Evolutionary conservation across 2,329 filamentous ascomycete species (phyloP), one percentile per base, ranked within the genome.

Genomic region (Exophiala sp.): DNA sequence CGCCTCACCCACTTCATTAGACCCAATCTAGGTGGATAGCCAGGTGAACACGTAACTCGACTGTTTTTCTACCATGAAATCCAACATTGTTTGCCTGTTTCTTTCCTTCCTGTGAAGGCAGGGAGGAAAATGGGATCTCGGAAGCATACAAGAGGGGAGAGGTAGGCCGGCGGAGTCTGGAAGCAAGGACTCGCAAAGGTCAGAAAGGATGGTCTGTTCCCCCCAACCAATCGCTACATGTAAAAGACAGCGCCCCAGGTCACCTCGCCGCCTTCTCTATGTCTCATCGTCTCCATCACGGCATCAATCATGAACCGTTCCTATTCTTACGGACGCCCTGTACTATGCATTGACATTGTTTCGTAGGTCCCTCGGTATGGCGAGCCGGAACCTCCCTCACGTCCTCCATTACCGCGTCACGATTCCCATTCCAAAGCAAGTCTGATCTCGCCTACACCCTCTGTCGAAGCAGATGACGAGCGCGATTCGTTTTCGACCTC

Each of bases 401-500:
- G 55, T 38, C 57, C 56, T 21, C 29, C 48, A 23, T 22, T 56
- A 13, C 51, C 43, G 24, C 53, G 53, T 23, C 43, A 54, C 46
- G 24, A 43, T 50, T 55, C 56, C 30, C 38, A 54, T 19, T 78
- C 79, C 52, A 82, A 80, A 65, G 70, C 68, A 39, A 82, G 80
- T 2, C 71, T 76, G 55, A 72, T 68, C 57, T 84, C 80, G 29
- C 76, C 68, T 7, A 69, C 80, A 4, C 82, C 81, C 9, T 78
- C 78, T 19, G 82, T 83, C 57, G 80, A 84, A 66, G 82, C 82
- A 57, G 82, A 85, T 72, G 82, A 86, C 77, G 82, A 85, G 64
- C 62, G 41, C 44, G 57, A 40, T 14, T 52, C 40, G 50, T 59
- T 30, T 48, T 50, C 58, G 59, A 56, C 58, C 59, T 52, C 53